Evolutionary conservation across 129 eudicot species (phyloP).

Genomic region (Saussurea involucrata): DNA sequence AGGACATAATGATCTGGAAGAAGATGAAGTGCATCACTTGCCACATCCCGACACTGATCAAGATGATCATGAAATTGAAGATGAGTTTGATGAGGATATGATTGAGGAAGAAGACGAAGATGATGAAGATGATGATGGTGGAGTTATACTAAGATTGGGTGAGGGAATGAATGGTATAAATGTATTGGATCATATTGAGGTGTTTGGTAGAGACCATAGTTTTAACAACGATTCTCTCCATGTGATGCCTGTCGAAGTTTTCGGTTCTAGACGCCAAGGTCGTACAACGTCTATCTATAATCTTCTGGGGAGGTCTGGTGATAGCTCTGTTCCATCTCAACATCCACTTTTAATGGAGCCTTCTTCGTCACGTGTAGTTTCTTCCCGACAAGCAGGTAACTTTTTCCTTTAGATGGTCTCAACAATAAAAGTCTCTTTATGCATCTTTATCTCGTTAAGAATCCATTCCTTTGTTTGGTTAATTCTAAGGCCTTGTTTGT

Average conservation of each 20-base stretch:
- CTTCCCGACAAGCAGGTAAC: conserved; percentile 70
- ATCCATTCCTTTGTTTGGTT: neutral
- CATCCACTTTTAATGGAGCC: conserved; percentile 91
- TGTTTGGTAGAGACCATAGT: conserved; percentile 83
- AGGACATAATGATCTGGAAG: conserved; percentile 75
- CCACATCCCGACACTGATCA: conserved; percentile 89
- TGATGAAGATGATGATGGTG: conserved; percentile 92
- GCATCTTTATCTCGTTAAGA: neutral
- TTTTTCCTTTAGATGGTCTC: neutral
- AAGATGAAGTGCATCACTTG: conserved; percentile 77
- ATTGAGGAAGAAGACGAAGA: conserved; percentile 88
- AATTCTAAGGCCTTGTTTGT: too few relatives aligned
- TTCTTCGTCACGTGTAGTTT: conserved; percentile 46
- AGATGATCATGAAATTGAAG: conserved; percentile 97
- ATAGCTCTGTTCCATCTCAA: conserved; percentile 52
- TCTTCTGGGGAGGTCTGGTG: conserved; percentile 86
- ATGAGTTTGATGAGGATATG: conserved; percentile 94
- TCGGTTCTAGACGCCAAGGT: conserved; percentile 92
- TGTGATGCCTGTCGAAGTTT: conserved; percentile 97
- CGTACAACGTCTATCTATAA: conserved; percentile 92
- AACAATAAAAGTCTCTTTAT: neutral
- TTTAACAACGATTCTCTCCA: conserved; percentile 70
- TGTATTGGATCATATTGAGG: conserved; percentile 96
- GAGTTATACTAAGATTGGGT: conserved; percentile 73
- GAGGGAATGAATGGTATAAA: conserved; percentile 92